Conservation (phyloP, 2,329 filamentous ascomycete genomes). For the Myriosclerotinia curreyana region DNA sequence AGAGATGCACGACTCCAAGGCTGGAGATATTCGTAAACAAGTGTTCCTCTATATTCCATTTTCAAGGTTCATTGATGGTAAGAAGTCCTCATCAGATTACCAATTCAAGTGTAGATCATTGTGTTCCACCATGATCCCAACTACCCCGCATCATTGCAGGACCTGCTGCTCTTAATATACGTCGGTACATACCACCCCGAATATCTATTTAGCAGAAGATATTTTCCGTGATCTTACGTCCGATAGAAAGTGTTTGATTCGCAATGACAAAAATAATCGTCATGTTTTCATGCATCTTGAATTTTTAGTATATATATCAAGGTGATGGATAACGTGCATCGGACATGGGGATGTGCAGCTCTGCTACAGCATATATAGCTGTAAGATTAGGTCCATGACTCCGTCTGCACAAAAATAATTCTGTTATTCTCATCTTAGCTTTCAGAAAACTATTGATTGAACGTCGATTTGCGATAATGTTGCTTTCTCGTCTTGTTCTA, state of each 20-base stretch:
- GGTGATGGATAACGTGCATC: background rate
- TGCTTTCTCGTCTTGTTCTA: slow-evolving; percentile 1
- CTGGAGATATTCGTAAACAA: background rate
- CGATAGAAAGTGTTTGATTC: background rate
- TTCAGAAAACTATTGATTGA: background rate
- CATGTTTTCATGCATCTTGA: background rate
- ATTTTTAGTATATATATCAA: background rate
- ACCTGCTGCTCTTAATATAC: background rate
- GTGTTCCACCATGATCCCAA: background rate
- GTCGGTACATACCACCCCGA: slow-evolving; percentile 9
- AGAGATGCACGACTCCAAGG: background rate
- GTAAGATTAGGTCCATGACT: background rate
- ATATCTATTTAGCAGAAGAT: background rate
- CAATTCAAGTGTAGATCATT: background rate
- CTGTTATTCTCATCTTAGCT: background rate
- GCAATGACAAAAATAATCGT: background rate
- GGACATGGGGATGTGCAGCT: background rate
- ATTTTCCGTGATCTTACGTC: background rate
- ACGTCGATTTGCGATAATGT: background rate
- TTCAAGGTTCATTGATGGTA: background rate
- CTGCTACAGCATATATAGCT: background rate
- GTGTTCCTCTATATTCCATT: background rate
- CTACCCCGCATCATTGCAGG: slow-evolving; percentile 1
- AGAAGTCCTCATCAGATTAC: background rate
- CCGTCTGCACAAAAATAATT: background rate